Conservation (phyloP, 1,284 basidiomycete species). For the Puccinia polysora region DNA sequence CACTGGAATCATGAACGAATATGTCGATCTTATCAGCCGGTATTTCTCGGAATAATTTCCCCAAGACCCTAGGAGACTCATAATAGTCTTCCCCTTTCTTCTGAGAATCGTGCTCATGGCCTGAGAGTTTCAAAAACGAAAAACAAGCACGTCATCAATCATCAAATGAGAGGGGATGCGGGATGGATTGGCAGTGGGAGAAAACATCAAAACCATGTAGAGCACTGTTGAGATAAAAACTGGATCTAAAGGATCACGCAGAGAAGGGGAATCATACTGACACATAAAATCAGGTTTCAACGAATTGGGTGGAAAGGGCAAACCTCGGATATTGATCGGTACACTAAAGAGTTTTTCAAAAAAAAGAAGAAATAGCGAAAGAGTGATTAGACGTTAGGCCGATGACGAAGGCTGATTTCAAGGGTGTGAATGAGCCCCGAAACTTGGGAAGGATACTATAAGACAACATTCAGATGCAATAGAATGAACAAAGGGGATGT, state of each 20-base stretch:
- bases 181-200: neutral
- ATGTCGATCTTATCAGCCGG: slow-evolving; percentile 35
- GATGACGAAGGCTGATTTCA: no score
- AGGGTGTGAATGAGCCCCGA: no score
- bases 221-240: neutral
- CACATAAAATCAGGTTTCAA: slow-evolving; percentile 34
- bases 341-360: neutral
- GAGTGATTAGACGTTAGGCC: no score
- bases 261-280: neutral
- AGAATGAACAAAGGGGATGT: neutral
- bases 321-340: slow-evolving; percentile 3
- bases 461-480: neutral
- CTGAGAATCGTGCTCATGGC: slow-evolving; percentile 6
- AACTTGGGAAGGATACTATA: neutral
- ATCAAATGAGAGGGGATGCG: neutral
- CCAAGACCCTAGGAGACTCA: slow-evolving; percentile 22
- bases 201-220: neutral
- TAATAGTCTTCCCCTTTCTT: slow-evolving; percentile 34
- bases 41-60: slow-evolving; percentile 34
- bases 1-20: neutral
- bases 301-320: slow-evolving; percentile 1
- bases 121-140: neutral
- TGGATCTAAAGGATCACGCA: neutral
- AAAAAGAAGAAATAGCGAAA: neutral
- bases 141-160: neutral